These are phyloP conservation scores for Apiospora marii DNA, from an alignment of 2,329 filamentous ascomycete genomes.

Conservation along the genomic window DNA sequence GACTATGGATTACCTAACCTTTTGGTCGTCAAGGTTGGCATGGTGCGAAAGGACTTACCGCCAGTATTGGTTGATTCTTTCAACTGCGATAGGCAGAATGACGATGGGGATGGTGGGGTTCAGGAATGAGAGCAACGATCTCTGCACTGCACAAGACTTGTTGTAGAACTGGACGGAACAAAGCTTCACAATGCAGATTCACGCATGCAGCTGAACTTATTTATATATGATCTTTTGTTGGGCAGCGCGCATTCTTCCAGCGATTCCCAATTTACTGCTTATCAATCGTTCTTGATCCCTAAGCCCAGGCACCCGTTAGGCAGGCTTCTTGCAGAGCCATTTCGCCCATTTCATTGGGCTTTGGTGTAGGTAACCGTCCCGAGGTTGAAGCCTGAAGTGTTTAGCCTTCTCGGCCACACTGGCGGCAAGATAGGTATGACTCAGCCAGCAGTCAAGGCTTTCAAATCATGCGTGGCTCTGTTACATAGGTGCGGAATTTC, in stretches of 20 bases:
- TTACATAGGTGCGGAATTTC: constrained; percentile 34
- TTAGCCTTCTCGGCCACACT: constrained; percentile 9
- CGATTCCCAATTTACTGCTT: neutral
- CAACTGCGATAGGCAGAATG: constrained; percentile 3
- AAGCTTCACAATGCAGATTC: neutral
- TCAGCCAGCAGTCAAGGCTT: neutral
- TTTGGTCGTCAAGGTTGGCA: constrained; percentile 4
- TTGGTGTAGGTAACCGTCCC: neutral
- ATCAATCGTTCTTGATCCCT: neutral
- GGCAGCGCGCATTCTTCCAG: neutral
- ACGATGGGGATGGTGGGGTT: neutral
- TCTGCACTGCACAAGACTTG: neutral
- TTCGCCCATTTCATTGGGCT: neutral
- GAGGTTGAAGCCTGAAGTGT: constrained; percentile 5
- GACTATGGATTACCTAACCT: constrained; percentile 20
- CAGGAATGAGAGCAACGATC: neutral
- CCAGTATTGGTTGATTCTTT: neutral
- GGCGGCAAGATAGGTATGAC: neutral
- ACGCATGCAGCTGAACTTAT: neutral
- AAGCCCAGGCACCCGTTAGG: constrained; percentile 10
- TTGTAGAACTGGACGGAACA: neutral
- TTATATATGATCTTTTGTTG: neutral
- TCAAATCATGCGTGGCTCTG: constrained; percentile 1
- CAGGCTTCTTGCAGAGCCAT: neutral
- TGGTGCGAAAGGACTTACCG: constrained; percentile 10